Conservation (phyloP, 371 early-diverging fungal genomes). For the Conidiobolus incongruus region DNA sequence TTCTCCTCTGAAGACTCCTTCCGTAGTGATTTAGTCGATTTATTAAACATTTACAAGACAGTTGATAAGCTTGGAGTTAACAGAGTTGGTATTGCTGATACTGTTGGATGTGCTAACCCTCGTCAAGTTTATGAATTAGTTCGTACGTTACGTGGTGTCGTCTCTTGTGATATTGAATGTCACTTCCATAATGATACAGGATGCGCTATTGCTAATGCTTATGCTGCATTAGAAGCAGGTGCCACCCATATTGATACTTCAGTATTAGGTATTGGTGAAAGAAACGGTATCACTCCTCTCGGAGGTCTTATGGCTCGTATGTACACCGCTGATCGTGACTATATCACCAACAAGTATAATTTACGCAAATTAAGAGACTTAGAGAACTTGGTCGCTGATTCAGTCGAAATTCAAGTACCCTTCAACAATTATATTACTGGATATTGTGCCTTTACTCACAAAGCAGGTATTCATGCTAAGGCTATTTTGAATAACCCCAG, state of each 20-base stretch:
- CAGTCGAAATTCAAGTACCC: constrained; percentile 84
- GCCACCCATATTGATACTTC: constrained; percentile 96
- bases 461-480: constrained; percentile 97
- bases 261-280: constrained; percentile 91
- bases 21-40: constrained; percentile 83
- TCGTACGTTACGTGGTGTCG: constrained; percentile 75
- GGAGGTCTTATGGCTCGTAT: constrained; percentile 85
- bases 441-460: constrained; percentile 93
- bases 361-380: constrained; percentile 74
- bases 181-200: constrained; percentile 98
- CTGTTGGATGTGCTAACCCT: constrained; percentile 92
- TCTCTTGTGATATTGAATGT: constrained; percentile 91
- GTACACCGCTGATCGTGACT: constrained; percentile 75
- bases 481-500: constrained; percentile 92
- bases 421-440: constrained; percentile 98
- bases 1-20: constrained; percentile 95
- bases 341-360: constrained; percentile 77
- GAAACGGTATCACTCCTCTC: constrained; percentile 90
- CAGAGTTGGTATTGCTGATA: constrained; percentile 95
- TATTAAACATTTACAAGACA: constrained; percentile 76
- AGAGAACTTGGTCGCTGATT: constrained; percentile 85
- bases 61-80: constrained; percentile 91
- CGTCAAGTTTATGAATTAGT: constrained; percentile 94
- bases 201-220: constrained; percentile 92
- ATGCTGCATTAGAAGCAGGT: constrained; percentile 86